Percentiles rank a stretch among this genome's conserved stretches.
Evolutionary conservation across 176 grass and related monocot genomes (phyloP).

Genomic region (Eleusine indica): DNA sequence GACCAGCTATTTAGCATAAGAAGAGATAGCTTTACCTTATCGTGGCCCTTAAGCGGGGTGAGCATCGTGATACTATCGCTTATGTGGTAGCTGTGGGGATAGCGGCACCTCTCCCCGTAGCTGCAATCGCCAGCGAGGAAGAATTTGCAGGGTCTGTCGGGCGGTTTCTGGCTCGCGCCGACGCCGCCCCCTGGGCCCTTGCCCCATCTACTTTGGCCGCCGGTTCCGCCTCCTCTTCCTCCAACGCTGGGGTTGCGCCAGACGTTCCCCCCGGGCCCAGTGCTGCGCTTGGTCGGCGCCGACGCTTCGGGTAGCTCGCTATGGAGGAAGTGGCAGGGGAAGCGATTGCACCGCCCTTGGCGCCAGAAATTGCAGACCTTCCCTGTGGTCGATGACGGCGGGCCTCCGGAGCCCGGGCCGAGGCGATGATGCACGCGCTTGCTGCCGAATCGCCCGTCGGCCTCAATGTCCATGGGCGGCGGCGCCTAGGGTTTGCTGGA

Average conservation of each 20-base stretch:
- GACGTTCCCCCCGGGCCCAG: conserved; percentile 38
- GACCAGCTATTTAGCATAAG: neutral
- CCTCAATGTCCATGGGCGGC: conserved; percentile 59
- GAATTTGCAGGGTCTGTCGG: conserved; percentile 60
- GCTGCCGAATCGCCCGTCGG: conserved; percentile 65
- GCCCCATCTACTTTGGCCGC: conserved; percentile 66
- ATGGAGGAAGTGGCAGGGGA: conserved; percentile 89
- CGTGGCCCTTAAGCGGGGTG: conserved; percentile 78
- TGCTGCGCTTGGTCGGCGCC: conserved; percentile 50
- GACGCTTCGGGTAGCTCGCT: conserved; percentile 68
- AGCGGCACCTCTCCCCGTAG: conserved; percentile 77
- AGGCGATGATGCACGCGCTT: conserved; percentile 59
- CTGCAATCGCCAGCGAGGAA: conserved; percentile 72
- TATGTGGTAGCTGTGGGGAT: conserved; percentile 66
- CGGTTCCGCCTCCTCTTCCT: conserved; percentile 37
- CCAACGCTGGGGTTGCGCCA: conserved; percentile 70
- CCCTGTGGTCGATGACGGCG: conserved; percentile 39
- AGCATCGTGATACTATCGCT: conserved; percentile 71
- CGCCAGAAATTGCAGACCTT: conserved; percentile 89
- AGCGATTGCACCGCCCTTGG: conserved; percentile 84
- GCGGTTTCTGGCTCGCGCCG: conserved; percentile 27
- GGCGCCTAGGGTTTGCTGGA: conserved; percentile 53
- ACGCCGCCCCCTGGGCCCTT: conserved; percentile 54
- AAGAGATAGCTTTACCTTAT: conserved; percentile 59
- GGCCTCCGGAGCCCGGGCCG: conserved; percentile 34